These are phyloP conservation scores for Lecanosticta acicola DNA, from an alignment of 2,329 filamentous ascomycete genomes.

Conservation along the genomic window DNA sequence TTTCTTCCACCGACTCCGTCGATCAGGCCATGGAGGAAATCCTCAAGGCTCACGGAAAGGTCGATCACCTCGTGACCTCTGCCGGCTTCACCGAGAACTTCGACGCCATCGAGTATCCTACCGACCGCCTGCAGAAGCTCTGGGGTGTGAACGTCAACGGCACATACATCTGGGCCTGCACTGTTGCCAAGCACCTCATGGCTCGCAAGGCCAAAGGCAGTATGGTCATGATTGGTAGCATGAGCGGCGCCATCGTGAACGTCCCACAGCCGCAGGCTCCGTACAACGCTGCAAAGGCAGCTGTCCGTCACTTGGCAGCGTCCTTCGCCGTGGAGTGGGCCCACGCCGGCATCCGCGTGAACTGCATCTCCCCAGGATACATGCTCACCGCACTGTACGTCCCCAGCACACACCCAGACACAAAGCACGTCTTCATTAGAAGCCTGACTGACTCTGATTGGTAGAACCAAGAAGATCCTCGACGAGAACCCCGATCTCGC, in stretches of 20 bases:
- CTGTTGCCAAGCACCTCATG: conserved; percentile 83
- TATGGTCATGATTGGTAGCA: conserved; percentile 93
- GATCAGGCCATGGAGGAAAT: conserved; percentile 66
- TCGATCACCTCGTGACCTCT: conserved; percentile 91
- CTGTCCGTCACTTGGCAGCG: conserved; percentile 78
- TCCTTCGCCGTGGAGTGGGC: conserved; percentile 95
- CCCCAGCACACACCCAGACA: not conserved
- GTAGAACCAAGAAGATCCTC: conserved; percentile 85
- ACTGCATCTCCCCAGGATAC: conserved; percentile 92
- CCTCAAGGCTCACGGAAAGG: conserved; percentile 64
- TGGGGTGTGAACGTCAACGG: conserved; percentile 93
- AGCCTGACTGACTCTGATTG: not conserved
- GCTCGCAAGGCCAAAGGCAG: conserved; percentile 70
- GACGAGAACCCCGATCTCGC: conserved; percentile 88
- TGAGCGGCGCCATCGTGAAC: conserved; percentile 91
- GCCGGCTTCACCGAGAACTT: conserved; percentile 96
- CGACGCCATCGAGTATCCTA: conserved; percentile 82
- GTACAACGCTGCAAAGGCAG: conserved; percentile 91
- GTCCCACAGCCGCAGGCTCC: conserved; percentile 89
- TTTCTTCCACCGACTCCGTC: conserved; percentile 74
- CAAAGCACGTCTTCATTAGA: not conserved
- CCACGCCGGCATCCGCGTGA: conserved; percentile 78
- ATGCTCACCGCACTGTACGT: conserved; percentile 90
- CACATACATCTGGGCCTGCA: conserved; percentile 81
- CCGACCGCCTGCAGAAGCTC: conserved; percentile 85